Base-by-base conservation (phyloP, 2,329 filamentous ascomycete species). In the Alternaria alternata region DNA sequence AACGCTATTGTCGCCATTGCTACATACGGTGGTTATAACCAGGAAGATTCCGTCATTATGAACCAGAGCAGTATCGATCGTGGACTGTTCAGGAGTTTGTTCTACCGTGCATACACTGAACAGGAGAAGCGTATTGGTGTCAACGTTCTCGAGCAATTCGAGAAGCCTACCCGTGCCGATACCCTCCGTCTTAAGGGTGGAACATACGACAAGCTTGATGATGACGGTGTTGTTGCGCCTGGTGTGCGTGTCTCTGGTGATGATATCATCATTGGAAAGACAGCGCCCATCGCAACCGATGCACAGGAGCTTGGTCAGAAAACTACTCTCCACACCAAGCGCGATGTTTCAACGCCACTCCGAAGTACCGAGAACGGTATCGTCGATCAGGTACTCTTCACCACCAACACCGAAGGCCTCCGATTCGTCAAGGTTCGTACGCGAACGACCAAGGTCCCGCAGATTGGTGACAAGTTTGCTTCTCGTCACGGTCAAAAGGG, bases 1-100 rank as follows among this genome's bases (percentile, higher is more conserved):
- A 99, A 99, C 74, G 95, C 95, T 20, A 99, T 99, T 71, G 95
- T 99, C 12, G 96, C 95, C 41, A 99, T 99, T 81, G 89, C 93
- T 61, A 96, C 92, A 78, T 99, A 99, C 81, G 97, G 94, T 55
- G 95, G 95, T 61, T 99, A 99, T 84, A 99, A 99, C 81, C 96
- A 99, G 79, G 95, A 99, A 93, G 95, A 99, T 88, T 99, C 95
- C 68, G 94, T 99, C 69, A 97, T 99, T 74, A 98, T 99, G 95
- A 99, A 99, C 80, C 95, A 99, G 83, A 97, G 93, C 82, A 97
- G 93, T 80, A 98, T 99, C 73, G 95, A 99, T 79, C 91, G 95
- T 75, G 95, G 95, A 64, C 85, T 99, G 5, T 99, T 99, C 89
- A 88, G 96, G 74, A 97, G 93, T 86, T 82, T 99, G 55, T 99